Conservation (phyloP, 441 rosid species). For the Adansonia grandidieri region DNA sequence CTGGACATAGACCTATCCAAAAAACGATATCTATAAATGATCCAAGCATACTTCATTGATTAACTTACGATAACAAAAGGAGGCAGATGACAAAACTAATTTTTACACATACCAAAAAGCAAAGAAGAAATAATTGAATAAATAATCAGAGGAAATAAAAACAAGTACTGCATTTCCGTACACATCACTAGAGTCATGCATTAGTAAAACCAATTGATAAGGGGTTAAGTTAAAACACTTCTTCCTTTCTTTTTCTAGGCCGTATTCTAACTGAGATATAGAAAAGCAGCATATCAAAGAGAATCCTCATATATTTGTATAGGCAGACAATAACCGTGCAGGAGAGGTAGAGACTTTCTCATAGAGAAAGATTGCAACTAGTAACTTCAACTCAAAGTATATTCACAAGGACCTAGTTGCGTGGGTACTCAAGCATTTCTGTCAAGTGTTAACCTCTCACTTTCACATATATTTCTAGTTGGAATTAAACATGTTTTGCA, state of each 20-base stretch:
- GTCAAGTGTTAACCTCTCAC: neutral
- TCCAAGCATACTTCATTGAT: conserved; percentile 40
- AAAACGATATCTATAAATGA: conserved; percentile 50
- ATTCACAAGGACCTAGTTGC: neutral
- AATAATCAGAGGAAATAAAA: neutral
- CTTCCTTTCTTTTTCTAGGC: neutral
- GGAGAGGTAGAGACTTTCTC: neutral
- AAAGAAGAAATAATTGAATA: neutral
- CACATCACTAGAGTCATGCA: neutral
- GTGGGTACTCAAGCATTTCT: neutral
- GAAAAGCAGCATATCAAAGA: neutral
- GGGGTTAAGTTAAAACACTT: neutral
- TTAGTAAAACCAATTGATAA: neutral
- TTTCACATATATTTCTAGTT: neutral
- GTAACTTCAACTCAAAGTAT: neutral
- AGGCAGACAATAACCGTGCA: neutral
- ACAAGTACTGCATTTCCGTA: neutral
- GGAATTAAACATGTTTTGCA: neutral
- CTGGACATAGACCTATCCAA: conserved; percentile 87
- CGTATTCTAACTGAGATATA: neutral
- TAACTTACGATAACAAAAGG: neutral
- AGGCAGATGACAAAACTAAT: conserved; percentile 15
- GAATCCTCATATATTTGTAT: neutral
- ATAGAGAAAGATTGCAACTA: neutral
- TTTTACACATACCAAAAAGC: conserved; percentile 8